Evolutionary conservation across 768 basidiomycete genomes (phyloP).

Genomic region (Leccinum aurantiacum): DNA sequence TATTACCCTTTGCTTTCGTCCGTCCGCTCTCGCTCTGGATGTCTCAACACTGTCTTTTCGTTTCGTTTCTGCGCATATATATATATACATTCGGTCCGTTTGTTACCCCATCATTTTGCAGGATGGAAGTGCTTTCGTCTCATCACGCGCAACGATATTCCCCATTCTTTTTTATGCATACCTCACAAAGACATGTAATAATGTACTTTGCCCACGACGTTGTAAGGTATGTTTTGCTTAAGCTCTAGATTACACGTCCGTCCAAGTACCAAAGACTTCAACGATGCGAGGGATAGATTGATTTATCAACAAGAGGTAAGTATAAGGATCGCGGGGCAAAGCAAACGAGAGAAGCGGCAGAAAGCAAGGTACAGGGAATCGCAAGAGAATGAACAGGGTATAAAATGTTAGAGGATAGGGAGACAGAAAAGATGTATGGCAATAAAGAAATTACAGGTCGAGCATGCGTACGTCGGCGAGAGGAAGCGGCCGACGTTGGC

Average conservation of each 20-base stretch:
- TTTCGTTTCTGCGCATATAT: conserved; percentile 1
- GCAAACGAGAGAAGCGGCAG: conserved; percentile 2
- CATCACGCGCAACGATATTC: conserved; percentile 21
- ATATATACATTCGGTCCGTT: conserved; percentile 5
- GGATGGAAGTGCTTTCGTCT: conserved; percentile 15
- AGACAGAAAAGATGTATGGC: not conserved
- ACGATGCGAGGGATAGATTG: not conserved
- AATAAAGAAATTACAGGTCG: conserved; percentile 21
- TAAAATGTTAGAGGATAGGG: not conserved
- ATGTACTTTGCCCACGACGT: conserved; percentile 22
- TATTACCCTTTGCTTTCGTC: conserved; percentile 25
- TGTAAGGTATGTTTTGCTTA: conserved; percentile 19
- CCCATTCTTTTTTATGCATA: conserved; percentile 22
- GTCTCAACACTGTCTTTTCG: not conserved
- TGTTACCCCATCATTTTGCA: conserved; percentile 6
- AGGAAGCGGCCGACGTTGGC: conserved; percentile 32
- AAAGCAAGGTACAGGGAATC: conserved; percentile 4
- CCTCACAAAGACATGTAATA: conserved; percentile 25
- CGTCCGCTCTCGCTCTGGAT: conserved; percentile 2
- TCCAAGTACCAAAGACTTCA: not conserved
- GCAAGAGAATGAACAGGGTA: not conserved
- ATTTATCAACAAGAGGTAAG: not conserved
- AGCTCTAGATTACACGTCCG: conserved; percentile 18
- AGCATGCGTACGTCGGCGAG: conserved; percentile 35
- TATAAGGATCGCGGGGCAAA: not conserved